Percentiles rank a stretch among this genome's conserved stretches.
Conservation (phyloP, 1,284 basidiomycete genomes). For the Sporisorium exsertum region DNA sequence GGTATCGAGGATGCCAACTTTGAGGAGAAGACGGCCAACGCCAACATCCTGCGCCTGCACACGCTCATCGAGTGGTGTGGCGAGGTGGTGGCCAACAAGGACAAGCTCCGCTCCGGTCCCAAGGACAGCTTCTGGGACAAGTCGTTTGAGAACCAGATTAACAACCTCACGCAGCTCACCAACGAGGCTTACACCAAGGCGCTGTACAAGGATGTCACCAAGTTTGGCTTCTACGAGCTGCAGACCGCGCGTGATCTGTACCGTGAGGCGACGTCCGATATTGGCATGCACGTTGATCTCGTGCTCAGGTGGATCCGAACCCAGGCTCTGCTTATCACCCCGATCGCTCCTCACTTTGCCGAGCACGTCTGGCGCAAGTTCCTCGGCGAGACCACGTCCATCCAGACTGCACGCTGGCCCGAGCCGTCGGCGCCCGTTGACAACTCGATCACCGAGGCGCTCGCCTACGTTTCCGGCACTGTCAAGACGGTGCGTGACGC, state of each 20-base stretch:
- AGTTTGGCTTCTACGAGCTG: constrained; percentile 95
- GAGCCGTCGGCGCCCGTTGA: constrained; percentile 72
- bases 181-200: constrained; percentile 76
- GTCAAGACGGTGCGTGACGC: constrained; percentile 91
- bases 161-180: constrained; percentile 83
- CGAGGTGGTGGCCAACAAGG: constrained; percentile 77
- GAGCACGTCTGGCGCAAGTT: constrained; percentile 85
- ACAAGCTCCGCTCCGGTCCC: constrained; percentile 76
- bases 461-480: constrained; percentile 82
- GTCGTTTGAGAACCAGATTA: constrained; percentile 92
- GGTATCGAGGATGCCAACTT: constrained; percentile 98
- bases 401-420: constrained; percentile 87
- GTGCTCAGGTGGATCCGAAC: constrained; percentile 83
- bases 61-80: constrained; percentile 93
- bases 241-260: constrained; percentile 95
- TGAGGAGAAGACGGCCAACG: constrained; percentile 98
- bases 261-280: constrained; percentile 83
- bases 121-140: constrained; percentile 74
- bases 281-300: constrained; percentile 87
- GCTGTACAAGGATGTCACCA: constrained; percentile 94
- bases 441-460: constrained; percentile 74
- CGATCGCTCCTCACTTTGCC: constrained; percentile 93
- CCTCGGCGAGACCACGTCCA: constrained; percentile 81
- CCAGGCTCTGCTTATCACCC: constrained; percentile 83
- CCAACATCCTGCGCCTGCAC: constrained; percentile 92